Percentiles rank a stretch among this genome's conserved stretches.
These are phyloP conservation scores for Sporothrix schenckii DNA, from an alignment of 2,329 filamentous ascomycete species.

Conservation along the genomic window DNA sequence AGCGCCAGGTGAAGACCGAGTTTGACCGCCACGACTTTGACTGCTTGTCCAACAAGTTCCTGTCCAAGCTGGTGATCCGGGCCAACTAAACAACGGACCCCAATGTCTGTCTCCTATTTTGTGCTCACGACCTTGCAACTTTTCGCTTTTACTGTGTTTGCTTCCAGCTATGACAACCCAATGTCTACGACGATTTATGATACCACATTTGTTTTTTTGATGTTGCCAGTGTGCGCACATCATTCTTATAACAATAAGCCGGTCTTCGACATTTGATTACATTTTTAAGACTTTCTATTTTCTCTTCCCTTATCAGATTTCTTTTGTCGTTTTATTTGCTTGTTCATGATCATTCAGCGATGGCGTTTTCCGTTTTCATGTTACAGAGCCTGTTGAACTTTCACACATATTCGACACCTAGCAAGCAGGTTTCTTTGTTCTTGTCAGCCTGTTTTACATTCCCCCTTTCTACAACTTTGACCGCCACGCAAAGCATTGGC, in stretches of 20 bases:
- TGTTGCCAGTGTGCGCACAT: slow-evolving; percentile 17
- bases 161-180: background rate
- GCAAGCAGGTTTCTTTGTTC: slow-evolving; percentile 5
- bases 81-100: slow-evolving; percentile 65
- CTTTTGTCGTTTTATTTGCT: slow-evolving; percentile 18
- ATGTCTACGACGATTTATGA: slow-evolving; percentile 19
- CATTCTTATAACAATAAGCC: slow-evolving; percentile 15
- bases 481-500: slow-evolving; percentile 10
- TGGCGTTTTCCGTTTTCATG: slow-evolving; percentile 38
- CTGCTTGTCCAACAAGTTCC: slow-evolving; percentile 93
- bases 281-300: background rate
- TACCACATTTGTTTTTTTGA: slow-evolving; percentile 15
- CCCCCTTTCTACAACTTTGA: slow-evolving; percentile 36
- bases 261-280: background rate
- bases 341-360: slow-evolving; percentile 40
- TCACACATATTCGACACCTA: background rate
- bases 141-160: background rate
- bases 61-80: slow-evolving; percentile 93
- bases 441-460: background rate
- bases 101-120: background rate
- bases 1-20: slow-evolving; percentile 70
- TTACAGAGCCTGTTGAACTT: background rate
- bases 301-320: slow-evolving; percentile 10
- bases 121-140: background rate
- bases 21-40: slow-evolving; percentile 94